These are phyloP conservation scores for Amanita fuliginea DNA, from an alignment of 768 basidiomycete genomes.

Conservation along the genomic window DNA sequence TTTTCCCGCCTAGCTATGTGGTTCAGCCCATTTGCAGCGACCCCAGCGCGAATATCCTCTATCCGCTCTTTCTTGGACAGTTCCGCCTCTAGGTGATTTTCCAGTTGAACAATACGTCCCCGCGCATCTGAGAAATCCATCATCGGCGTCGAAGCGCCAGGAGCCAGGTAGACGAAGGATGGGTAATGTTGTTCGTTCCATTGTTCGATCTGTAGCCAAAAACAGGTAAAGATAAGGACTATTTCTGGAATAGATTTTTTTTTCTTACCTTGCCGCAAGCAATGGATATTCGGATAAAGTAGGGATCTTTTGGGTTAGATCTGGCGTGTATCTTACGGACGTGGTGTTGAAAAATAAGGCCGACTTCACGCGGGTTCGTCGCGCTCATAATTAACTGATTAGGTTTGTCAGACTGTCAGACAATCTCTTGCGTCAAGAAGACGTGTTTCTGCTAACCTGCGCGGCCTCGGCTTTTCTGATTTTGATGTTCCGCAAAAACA, in stretches of 20 bases:
- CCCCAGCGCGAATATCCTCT: conserved; percentile 13
- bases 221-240: not conserved
- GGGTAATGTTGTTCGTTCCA: conserved; percentile 95
- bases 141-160: conserved; percentile 12
- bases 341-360: conserved; percentile 77
- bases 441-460: conserved; percentile 38
- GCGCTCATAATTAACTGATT: conserved; percentile 84
- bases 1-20: conserved; percentile 5
- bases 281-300: conserved; percentile 72
- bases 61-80: conserved; percentile 20
- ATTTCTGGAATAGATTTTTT: conserved; percentile 7
- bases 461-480: conserved; percentile 91
- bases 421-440: not conserved
- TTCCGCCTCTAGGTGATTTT: conserved; percentile 31
- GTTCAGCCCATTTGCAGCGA: conserved; percentile 7
- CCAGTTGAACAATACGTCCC: conserved; percentile 32
- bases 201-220: conserved; percentile 59
- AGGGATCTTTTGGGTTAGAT: conserved; percentile 73
- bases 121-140: conserved; percentile 48
- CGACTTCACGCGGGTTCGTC: conserved; percentile 87
- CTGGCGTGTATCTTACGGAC: conserved; percentile 76
- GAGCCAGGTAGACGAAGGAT: conserved; percentile 56
- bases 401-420: not conserved
- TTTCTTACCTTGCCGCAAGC: conserved; percentile 68
- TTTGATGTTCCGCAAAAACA: conserved; percentile 86